Evolutionary conservation across 495 filamentous ascomycete species (phyloP).

Genomic region (Penicillium riverlandense): DNA sequence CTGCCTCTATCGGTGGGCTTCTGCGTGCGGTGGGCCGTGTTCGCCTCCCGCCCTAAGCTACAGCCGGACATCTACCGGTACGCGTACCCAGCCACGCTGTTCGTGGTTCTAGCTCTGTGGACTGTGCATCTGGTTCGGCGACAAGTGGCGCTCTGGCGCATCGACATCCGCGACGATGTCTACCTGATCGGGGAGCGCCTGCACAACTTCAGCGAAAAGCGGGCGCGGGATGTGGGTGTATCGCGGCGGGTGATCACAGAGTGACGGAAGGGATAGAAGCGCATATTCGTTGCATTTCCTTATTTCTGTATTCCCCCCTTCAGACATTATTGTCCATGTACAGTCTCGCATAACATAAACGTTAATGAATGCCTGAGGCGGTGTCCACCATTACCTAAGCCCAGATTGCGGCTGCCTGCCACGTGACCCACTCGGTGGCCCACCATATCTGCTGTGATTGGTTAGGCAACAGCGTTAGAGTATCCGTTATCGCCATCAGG

Average conservation of each 20-base stretch:
- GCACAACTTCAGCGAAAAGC: constrained; percentile 78
- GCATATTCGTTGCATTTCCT: neutral
- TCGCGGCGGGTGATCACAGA: constrained; percentile 33
- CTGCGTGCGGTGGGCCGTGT: constrained; percentile 34
- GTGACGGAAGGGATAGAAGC: constrained; percentile 7
- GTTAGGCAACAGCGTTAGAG: constrained; percentile 46
- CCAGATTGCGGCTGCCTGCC: constrained; percentile 32
- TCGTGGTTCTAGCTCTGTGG: constrained; percentile 36
- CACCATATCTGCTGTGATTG: constrained; percentile 24
- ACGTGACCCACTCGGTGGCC: constrained; percentile 18
- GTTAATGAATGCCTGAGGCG: constrained; percentile 10
- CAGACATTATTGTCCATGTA: neutral
- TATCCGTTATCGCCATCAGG: constrained; percentile 10
- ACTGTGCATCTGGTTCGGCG: constrained; percentile 36
- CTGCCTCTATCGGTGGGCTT: constrained; percentile 49
- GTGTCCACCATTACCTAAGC: constrained; percentile 9
- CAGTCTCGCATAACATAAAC: no score
- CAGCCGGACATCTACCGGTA: constrained; percentile 60
- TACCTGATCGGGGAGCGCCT: constrained; percentile 91
- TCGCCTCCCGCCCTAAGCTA: constrained; percentile 33
- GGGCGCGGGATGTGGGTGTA: constrained; percentile 34
- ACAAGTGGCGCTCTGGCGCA: constrained; percentile 67
- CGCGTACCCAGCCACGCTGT: constrained; percentile 56
- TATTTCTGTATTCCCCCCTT: neutral
- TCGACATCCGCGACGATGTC: constrained; percentile 83